Evolutionary conservation across 129 eudicot species (phyloP), one percentile per base, ranked within the genome.

Genomic region (Logfia minima): DNA sequence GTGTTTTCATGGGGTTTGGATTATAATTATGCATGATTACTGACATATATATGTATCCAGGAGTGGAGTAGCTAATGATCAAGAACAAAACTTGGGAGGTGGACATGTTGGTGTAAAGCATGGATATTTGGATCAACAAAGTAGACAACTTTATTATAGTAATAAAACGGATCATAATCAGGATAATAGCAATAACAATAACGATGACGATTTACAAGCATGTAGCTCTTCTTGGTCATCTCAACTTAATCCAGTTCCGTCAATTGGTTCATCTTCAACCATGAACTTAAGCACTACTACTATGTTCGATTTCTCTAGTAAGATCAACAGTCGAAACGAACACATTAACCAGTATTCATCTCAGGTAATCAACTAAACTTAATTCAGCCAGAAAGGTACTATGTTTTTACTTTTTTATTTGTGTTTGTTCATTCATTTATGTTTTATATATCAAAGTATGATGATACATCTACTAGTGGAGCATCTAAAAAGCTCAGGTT

Each of bases 71-170:
- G 64, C 87, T 52, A 62, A 67, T 63, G 82, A 83, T 77, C 79
- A 83, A 66, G 91, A 89, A 64, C 87, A 85, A 75, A 83, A 79
- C 75, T 81, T 88, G 86, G 86, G 84, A 68, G 81, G 71, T 70
- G 75, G 80, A 55, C 81, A 81, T 75, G 76, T 55, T 68, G 78
- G 63, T 76, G 85, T 76, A 72, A 82, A 82, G 77, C 86, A 79
- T 72, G 88, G 84, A 53, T 76, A 34, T 81, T 43, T 74, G 68
- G 66, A 76, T 69, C 77, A 81, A 64, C 84, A 75, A 81, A 83
- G 77, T 39, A 73, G 83, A 52, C 80, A 83, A 59, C 35, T 68
- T 34, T 75, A 60, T 17, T 66, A 77, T 56, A 51, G 51, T 53
- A 72, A 82, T 59, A 73, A 78, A 32, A 73, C 16, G 67, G 79